These are phyloP conservation scores for Mortierella sp. DNA, from an alignment of 371 early-diverging fungal genomes.

Conservation along the genomic window DNA sequence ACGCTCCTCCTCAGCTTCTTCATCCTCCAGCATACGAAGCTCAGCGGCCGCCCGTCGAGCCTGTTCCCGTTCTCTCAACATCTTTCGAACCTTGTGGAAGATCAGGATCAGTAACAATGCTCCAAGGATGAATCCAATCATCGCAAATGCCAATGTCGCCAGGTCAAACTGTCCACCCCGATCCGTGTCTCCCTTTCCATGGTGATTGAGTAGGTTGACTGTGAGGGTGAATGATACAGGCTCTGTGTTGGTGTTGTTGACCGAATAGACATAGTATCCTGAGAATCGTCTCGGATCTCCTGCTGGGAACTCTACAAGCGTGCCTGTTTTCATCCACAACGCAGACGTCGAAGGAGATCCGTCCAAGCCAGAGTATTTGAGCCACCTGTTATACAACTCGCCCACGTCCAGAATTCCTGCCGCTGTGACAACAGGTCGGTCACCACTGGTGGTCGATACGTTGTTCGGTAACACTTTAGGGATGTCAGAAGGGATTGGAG, in stretches of 20 bases:
- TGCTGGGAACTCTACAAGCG: slow-evolving; percentile 20
- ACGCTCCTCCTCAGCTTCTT: slow-evolving; percentile 29
- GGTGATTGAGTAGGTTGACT: slow-evolving; percentile 23
- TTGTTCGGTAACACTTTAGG: neutral
- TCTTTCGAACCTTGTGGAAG: slow-evolving; percentile 22
- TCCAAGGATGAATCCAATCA: slow-evolving; percentile 39
- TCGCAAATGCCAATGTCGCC: slow-evolving; percentile 39
- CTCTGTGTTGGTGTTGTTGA: slow-evolving; percentile 22
- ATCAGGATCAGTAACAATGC: slow-evolving; percentile 23
- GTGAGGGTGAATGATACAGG: slow-evolving; percentile 22
- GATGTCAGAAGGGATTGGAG: slow-evolving; percentile 26
- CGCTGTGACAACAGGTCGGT: slow-evolving; percentile 18
- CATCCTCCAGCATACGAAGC: slow-evolving; percentile 24
- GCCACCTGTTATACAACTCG: slow-evolving; percentile 35
- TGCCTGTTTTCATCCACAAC: neutral
- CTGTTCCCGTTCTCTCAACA: slow-evolving; percentile 16
- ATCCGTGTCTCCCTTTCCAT: neutral
- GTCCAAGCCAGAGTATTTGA: slow-evolving; percentile 36
- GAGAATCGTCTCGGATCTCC: slow-evolving; percentile 48
- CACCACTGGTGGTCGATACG: neutral
- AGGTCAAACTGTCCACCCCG: slow-evolving; percentile 19
- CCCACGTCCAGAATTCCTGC: slow-evolving; percentile 22
- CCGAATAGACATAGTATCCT: slow-evolving; percentile 45
- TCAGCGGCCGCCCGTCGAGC: slow-evolving; percentile 14
- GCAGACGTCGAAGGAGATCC: slow-evolving; percentile 30